Conservation (phyloP, 169 alveolate genomes). For the Cardiosporidium cionae region DNA sequence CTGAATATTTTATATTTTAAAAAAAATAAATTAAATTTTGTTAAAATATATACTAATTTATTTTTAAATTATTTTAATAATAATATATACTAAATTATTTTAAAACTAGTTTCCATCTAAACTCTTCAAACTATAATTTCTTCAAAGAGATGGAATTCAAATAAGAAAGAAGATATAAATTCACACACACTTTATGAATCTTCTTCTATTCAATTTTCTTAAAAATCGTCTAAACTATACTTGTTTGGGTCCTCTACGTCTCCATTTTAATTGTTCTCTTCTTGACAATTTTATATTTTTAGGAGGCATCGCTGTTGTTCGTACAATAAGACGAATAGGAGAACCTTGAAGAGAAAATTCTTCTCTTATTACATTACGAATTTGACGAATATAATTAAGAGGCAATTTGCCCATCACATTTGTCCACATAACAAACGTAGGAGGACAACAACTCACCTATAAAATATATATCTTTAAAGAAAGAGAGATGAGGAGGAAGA, state of each 20-base stretch:
- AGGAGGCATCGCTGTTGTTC: conserved; percentile 52
- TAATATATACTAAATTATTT: too few species aligned
- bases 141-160: too few species aligned
- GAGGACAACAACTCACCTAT: conserved; percentile 52
- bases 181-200: not conserved
- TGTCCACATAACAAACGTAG: conserved; percentile 66
- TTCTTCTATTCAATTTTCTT: not conserved
- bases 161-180: too few species aligned
- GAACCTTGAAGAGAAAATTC: conserved; percentile 43
- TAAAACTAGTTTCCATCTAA: too few species aligned
- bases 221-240: conserved; percentile 11
- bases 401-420: conserved; percentile 57
- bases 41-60: too few species aligned
- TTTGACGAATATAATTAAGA: conserved; percentile 51
- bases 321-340: conserved; percentile 43
- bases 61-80: too few species aligned
- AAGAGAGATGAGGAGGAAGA: not conserved
- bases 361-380: conserved; percentile 47
- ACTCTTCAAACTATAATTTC: too few species aligned
- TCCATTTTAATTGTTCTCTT: conserved; percentile 46
- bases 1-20: too few species aligned
- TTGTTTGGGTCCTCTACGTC: conserved; percentile 44
- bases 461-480: not conserved
- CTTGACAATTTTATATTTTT: conserved; percentile 29
- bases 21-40: too few species aligned